Evolutionary conservation across 495 filamentous ascomycete species (phyloP), one percentile per base, ranked within the genome.

Genomic region (Xylaria telfairii): DNA sequence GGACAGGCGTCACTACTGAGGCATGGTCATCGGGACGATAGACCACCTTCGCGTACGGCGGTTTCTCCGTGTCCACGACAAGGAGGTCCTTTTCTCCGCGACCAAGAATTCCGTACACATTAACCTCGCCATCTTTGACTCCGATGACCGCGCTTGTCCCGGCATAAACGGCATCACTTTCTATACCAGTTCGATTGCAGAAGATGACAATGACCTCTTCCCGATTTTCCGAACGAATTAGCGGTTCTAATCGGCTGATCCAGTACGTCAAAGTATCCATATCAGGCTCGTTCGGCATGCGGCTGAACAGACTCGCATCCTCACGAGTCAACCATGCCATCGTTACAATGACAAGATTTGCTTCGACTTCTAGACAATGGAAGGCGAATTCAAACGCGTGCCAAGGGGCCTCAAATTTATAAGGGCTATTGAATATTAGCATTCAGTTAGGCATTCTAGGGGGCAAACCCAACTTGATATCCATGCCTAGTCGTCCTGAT

Each of bases 241-340:
- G 75, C 2, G 95, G 95, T 75, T 90, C 87, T 49, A 98, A 83
- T 53, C 95, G 84, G 72, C 90, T 89, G n/a, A 96, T 81, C 96
- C 96, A 99, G 81, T 97, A 99, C 28, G 88, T 88, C 67, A 97
- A 84, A 0, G 93, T 96, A 65, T 93, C 89, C 76, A 92, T 80
- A 71, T 97, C 94, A 10, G 94, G 92, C 71, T 90, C 84, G 67
- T 83, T 59, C 37, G 79, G 81, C 78, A 73, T 70, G 79, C 74
- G 71, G 63, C 80, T 71, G 74, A 79, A 82, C 54, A 80, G n/a
- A 84, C 77, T 49, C 79, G 85, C 49, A 80, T 87, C 60, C 78
- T 89, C 75, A 64, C 81, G 76, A 4, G 92, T 92, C 47, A 95
- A 81, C 95, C 95, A 99, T 0, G 96, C 94, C 92, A 97, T 97